phyloP scores from a whole-genome alignment of 306 rosid genomes.

The Castanea mollissima region DNA sequence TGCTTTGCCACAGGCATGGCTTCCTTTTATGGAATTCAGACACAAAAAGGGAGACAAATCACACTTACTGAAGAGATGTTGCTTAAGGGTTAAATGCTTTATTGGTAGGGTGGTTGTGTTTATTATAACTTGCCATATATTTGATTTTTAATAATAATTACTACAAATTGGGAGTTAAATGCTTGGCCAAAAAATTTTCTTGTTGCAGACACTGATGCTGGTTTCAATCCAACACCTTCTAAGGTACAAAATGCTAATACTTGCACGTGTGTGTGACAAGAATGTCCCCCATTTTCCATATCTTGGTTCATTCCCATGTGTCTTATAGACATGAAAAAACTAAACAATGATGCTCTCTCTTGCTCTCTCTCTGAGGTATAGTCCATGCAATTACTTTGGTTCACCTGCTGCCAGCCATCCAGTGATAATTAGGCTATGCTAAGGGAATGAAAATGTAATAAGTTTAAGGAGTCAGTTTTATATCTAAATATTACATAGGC shows the following conservation, averaged over 20 bases:
- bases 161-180: background rate
- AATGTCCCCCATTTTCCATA: background rate
- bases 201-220: slow-evolving; percentile 66
- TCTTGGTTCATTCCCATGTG: background rate
- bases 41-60: slow-evolving; percentile 42
- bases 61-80: slow-evolving; percentile 45
- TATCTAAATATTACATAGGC: background rate
- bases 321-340: background rate
- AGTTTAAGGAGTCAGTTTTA: no score
- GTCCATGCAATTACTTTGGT: background rate
- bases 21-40: slow-evolving; percentile 62
- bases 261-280: background rate
- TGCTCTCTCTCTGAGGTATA: no score
- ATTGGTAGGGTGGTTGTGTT: slow-evolving; percentile 39
- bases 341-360: no score
- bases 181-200: background rate
- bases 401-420: no score
- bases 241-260: slow-evolving; percentile 39
- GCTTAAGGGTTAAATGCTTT: slow-evolving; percentile 61
- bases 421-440: no score
- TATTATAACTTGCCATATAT: background rate
- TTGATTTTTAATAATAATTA: background rate
- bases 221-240: slow-evolving; percentile 58
- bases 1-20: slow-evolving; percentile 32
- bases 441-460: no score